Evolutionary conservation across 768 basidiomycete genomes (phyloP), one percentile per base, ranked within the genome.

Genomic region (Mycena metata): DNA sequence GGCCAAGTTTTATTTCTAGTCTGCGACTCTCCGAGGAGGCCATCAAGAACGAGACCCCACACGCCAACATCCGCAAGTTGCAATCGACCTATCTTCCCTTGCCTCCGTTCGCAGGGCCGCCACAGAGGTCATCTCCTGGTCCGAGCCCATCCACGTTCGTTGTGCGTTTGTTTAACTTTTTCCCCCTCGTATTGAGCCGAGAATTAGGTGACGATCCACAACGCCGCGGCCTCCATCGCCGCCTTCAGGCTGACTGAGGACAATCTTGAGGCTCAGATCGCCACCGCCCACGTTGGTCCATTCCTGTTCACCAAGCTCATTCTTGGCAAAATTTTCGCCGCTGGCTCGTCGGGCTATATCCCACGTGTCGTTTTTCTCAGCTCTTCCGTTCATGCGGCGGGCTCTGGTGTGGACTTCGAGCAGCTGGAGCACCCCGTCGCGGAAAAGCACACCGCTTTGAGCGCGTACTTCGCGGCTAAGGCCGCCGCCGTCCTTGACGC

Each of bases 241-340:
- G 17, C n/a, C 8, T 65, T 65, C 45, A 45, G 23, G 16, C 64
- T 65, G 33, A 65, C 52, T 6, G 26, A 15, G 15, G 63, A 64
- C 63, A n/a, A 24, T 16, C 17, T 52, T 23, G 63, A 64, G 33
- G 16, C 12, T 13, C 64, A 65, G 7, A 3, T 47, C n/a, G 41
- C 54, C 0, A 56, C 64, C 0, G 33, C 46, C 55, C 64, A 8
- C 2, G 36, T 33, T 33, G n/a, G n/a, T 9, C 64, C 64, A 1
- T 65, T 65, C 35, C 64, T 65, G n/a, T 49, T 65, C 55, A 65
- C 64, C 4, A 65, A 65, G 35, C 54, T 65, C 21, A 23, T n/a
- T 65, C 39, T 26, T 65, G 43, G 64, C 54, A 3, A 30, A 46
- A 36, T 12, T 19, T 21, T 8, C 10, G 16, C 10, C n/a, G n/a